Base-by-base conservation (phyloP, 106 monocot species). In the Platanthera zijinensis region DNA sequence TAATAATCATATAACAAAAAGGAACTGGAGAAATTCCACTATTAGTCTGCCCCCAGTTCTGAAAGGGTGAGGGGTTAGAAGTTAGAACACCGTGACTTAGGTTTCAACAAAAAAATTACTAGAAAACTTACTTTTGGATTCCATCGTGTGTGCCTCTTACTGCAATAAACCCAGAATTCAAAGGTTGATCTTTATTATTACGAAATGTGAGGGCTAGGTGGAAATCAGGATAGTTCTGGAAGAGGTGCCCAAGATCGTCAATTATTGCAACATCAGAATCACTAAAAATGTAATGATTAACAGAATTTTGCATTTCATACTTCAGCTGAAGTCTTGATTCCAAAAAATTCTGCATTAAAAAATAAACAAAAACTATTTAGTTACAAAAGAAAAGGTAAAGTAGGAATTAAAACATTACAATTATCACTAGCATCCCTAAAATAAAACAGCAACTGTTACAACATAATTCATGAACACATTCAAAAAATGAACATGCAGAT, bases 131-230 rank as follows among this genome's bases (percentile, higher is more conserved):
- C 96, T 88, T 94, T 18, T 73, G 71, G 30, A 97, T 84, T 79
- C 89, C 91, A 67, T 97, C 86, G 10, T 14, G 69, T 75, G 90
- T 97, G 76, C 96, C 91, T 84, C 91, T 89, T 18, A 97, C 87
- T 80, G 93, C 96, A 78, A 97, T 91, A 71, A 97, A 97, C 64
- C 96, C 96, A 69, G 96, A 97, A 84, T 97, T 97, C 21, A 97
- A 39, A 74, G 96, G 96, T 77, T 97, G 96, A 21, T 91, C 82
- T 88, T 86, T 97, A 61, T 97, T 97, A 71, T 97, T 97, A 22
- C 96, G 85, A 72, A 97, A 97, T 63, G 93, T 94, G 61, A 97
- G 86, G 75, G 96, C 96, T 52, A 97, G 51, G 50, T 97, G 86
- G 68, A 93, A 97, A 46, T 93, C 46, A 19, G 91, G 87, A 77